A percentile compares a stretch with the other conserved stretches of the same genome.
Evolutionary conservation across 116 monocot species (phyloP).

Genomic region (Posidonia oceanica): DNA sequence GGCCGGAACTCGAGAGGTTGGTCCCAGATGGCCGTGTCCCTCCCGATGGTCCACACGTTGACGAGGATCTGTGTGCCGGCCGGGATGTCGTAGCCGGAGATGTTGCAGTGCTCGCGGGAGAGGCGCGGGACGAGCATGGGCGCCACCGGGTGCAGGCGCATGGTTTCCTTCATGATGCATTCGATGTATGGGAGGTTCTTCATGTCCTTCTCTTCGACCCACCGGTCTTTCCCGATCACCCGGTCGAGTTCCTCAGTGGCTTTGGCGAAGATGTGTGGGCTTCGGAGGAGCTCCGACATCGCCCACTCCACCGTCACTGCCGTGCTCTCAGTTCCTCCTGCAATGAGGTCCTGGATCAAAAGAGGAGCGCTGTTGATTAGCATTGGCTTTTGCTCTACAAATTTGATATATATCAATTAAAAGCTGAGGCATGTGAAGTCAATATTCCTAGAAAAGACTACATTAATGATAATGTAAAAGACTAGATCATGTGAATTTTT

Average conservation of each 20-base stretch:
- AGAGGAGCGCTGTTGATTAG: background rate
- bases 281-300: conserved; percentile 53
- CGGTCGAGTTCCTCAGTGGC: conserved; percentile 64
- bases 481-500: too few species aligned
- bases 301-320: conserved; percentile 64
- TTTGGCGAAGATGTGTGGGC: conserved; percentile 36
- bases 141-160: conserved; percentile 62
- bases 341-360: conserved; percentile 36
- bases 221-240: conserved; percentile 44
- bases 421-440: too few species aligned
- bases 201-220: conserved; percentile 61
- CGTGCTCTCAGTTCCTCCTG: conserved; percentile 64
- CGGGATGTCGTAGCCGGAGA: conserved; percentile 52
- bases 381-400: too few species aligned
- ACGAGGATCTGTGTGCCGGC: conserved; percentile 44
- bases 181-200: conserved; percentile 52
- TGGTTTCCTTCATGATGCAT: conserved; percentile 60
- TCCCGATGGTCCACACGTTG: conserved; percentile 57
- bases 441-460: too few species aligned
- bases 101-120: conserved; percentile 35
- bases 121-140: conserved; percentile 52
- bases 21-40: conserved; percentile 59
- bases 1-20: conserved; percentile 43
- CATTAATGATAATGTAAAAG: too few species aligned
- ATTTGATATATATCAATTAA: too few species aligned